Evolutionary conservation across 352 stramenopile genomes (phyloP), one percentile per base, ranked within the genome.

Genomic region (Globisporangium paroecandrum): DNA sequence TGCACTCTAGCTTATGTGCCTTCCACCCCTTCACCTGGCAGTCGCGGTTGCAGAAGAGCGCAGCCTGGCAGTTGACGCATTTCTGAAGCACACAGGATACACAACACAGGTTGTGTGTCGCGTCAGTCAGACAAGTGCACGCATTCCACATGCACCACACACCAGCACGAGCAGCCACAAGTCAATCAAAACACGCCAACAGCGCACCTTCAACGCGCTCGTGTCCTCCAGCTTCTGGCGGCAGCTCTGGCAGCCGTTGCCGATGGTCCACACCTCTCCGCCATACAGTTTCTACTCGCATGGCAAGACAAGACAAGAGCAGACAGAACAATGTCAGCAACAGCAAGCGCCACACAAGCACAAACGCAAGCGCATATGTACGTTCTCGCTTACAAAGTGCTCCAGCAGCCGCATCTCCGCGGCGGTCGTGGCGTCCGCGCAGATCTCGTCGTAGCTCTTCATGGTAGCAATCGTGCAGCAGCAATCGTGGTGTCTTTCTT

Each of bases 201-300:
- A 27, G 29, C 64, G 15, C 18, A 87, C 79, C 79, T 89, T 89
- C 22, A 91, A 69, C 20, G 61, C 63, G 49, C 68, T 78, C 18
- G 69, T 69, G 71, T 89, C 75, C 29, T 85, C 75, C 7, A 76
- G 38, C 38, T 72, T 83, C 59, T 80, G 55, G 55, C 80, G 79
- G 66, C 83, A 91, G 67, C 69, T 76, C 57, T 91, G 73, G 58
- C 83, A 91, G 18, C 81, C 83, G 18, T 49, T 57, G 34, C 83
- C 83, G 53, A 91, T 82, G n/a, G 62, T 81, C 83, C 83, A 91
- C 53, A 93, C 85, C 51, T 90, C 85, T 38, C 83, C 85, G 18
- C 85, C 85, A 49, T 84, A 74, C n/a, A 85, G 65, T 74, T 90
- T 86, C 79, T 87, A 58, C 32, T 20, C 22, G 41, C 25, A 62